Conservation (phyloP, 306 rosid genomes). For the Echinosophora koreensis region DNA sequence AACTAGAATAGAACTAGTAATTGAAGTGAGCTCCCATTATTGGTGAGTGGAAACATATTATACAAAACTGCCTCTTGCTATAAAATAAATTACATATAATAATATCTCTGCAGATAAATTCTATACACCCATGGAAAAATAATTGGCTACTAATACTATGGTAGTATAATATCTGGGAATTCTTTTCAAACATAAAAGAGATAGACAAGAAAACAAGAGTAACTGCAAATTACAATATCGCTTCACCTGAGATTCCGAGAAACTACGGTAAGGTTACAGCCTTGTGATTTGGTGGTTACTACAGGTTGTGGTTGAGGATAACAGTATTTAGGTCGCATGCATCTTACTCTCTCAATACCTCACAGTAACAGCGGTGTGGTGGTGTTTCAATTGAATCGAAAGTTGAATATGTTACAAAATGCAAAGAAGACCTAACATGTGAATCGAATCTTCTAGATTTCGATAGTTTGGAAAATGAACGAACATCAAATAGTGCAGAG, state of each 20-base stretch:
- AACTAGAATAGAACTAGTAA: neutral
- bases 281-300: neutral
- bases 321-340: neutral
- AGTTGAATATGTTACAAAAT: neutral
- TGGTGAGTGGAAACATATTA: neutral
- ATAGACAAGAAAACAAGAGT: neutral
- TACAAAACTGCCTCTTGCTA: neutral
- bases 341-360: neutral
- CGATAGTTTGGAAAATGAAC: neutral
- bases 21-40: constrained; percentile 9
- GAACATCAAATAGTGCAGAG: neutral
- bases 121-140: neutral
- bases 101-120: neutral
- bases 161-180: neutral
- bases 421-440: neutral
- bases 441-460: neutral
- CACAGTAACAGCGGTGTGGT: neutral
- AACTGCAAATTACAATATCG: constrained; percentile 10
- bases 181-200: neutral
- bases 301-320: neutral
- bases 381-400: no score
- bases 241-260: neutral
- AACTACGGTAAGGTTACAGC: neutral
- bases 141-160: neutral
- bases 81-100: neutral